phyloP scores from a whole-genome alignment of 768 basidiomycete genomes.

The Mycena rebaudengoi region DNA sequence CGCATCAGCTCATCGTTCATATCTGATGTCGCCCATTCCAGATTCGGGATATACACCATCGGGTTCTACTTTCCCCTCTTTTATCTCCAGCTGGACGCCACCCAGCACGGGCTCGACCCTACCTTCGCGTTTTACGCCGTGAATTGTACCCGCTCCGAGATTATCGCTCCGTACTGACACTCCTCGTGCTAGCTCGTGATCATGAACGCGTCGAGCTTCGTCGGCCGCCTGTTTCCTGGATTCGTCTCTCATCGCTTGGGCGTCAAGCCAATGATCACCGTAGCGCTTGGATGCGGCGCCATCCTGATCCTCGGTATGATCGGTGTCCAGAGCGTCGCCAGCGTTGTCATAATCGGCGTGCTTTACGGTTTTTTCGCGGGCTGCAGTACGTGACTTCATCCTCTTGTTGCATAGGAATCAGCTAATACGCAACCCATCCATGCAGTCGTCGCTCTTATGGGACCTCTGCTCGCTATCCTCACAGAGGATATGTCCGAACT shows the following conservation, averaged over 20 bases:
- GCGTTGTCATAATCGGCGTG: slow-evolving; percentile 43
- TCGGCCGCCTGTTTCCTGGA: slow-evolving; percentile 47
- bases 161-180: too few relatives aligned
- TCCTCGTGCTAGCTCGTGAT: slow-evolving; percentile 43
- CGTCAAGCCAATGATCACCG: slow-evolving; percentile 41
- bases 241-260: slow-evolving; percentile 40
- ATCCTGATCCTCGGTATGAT: slow-evolving; percentile 48
- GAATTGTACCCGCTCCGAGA: too few relatives aligned
- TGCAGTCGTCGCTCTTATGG: slow-evolving; percentile 14
- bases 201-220: slow-evolving; percentile 43
- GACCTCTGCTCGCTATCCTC: slow-evolving; percentile 11
- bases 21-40: slow-evolving; percentile 17
- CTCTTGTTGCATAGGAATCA: neutral
- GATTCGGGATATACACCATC: slow-evolving; percentile 43
- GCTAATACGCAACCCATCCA: neutral
- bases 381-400: slow-evolving; percentile 38
- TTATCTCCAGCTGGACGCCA: slow-evolving; percentile 63
- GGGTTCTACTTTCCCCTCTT: slow-evolving; percentile 62
- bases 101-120: slow-evolving; percentile 53
- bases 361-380: slow-evolving; percentile 54
- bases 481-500: slow-evolving; percentile 23
- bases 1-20: neutral
- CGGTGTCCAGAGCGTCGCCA: slow-evolving; percentile 34
- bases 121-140: slow-evolving; percentile 68
- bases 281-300: slow-evolving; percentile 33